Percentiles rank a stretch among this genome's conserved stretches.
These are phyloP conservation scores for Lecanicillium sp. DNA, from an alignment of 2,329 filamentous ascomycete genomes.

Conservation along the genomic window DNA sequence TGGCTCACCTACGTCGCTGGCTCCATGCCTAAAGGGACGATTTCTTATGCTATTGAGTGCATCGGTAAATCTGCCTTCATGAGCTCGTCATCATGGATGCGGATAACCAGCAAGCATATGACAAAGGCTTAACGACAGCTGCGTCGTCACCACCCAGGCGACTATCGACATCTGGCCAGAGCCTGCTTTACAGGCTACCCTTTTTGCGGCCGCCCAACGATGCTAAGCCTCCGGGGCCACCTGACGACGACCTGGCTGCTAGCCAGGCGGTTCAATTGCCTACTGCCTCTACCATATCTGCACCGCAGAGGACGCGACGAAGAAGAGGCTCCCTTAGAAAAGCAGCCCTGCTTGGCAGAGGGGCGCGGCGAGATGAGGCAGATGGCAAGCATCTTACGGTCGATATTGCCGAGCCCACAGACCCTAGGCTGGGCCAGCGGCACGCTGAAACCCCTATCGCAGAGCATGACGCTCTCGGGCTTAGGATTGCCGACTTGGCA, in stretches of 20 bases:
- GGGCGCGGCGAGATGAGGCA: slow-evolving; percentile 52
- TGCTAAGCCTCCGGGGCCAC: slow-evolving; percentile 16
- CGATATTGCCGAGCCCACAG: slow-evolving; percentile 26
- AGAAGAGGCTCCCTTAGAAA: slow-evolving; percentile 83
- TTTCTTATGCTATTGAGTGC: too few species aligned
- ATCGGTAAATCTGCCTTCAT: too few species aligned
- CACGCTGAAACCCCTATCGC: background rate
- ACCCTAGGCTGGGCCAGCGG: background rate
- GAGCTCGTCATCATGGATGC: background rate
- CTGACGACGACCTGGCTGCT: slow-evolving; percentile 23
- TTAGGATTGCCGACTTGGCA: slow-evolving; percentile 36
- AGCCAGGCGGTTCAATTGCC: background rate
- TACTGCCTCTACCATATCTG: slow-evolving; percentile 15
- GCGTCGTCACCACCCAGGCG: slow-evolving; percentile 14
- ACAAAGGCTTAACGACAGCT: background rate
- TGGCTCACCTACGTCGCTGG: too few species aligned
- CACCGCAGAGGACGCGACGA: slow-evolving; percentile 50
- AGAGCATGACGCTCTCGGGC: slow-evolving; percentile 30
- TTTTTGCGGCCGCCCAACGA: slow-evolving; percentile 49
- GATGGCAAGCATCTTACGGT: slow-evolving; percentile 41
- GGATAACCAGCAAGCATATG: background rate
- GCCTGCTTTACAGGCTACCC: slow-evolving; percentile 60
- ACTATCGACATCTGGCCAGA: slow-evolving; percentile 50
- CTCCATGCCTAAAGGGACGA: too few species aligned
- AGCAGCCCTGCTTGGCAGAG: slow-evolving; percentile 72